Evolutionary conservation across 176 grass and related monocot species (phyloP), one percentile per base, ranked within the genome.

Genomic region (Musa itinerans): DNA sequence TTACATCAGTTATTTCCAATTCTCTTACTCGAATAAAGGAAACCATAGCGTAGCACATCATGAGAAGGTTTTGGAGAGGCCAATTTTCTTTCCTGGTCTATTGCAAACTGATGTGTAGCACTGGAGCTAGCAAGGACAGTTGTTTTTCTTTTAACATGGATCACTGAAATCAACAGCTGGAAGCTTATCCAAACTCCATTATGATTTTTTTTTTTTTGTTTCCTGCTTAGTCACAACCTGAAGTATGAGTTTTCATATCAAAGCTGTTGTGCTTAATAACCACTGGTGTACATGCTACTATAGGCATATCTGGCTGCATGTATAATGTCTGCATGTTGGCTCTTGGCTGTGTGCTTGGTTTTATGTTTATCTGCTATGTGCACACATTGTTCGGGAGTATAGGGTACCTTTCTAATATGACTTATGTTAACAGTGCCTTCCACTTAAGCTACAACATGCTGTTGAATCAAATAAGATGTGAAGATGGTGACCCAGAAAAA

Each of bases 391-490:
- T 8, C 52, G 5, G 17, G 34, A 51, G 9, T 10, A 2, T 50
- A 11, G 15, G 43, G 0, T 50, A 7, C 17, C 27, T 74, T 56
- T 57, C 72, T 74, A 10, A 74, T 74, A 19, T 61, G 10, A 13
- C 12, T 70, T 14, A 62, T 59, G 16, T 87, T 54, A 27, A 73
- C 82, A 97, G 90, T 80, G 94, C 94, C 16, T 98, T 98, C 63
- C 90, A 98, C 85, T 67, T 97, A 75, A 97, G 90, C 83, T 97
- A 97, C 84, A 97, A 93, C 58, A 97, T 97, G 94, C 73, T 98
- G 56, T 82, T 98, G 78, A 98, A 98, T 85, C 94, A 98, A 91
- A 86, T 93, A 78, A 83, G 90, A 59, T 87, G 83, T 71, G 94
- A 98, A 78, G 90, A 98, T 85, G 94, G 94, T 62, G 94, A 98